phyloP scores from a whole-genome alignment of 257 asterid genomes.

The Echites panduratus region DNA sequence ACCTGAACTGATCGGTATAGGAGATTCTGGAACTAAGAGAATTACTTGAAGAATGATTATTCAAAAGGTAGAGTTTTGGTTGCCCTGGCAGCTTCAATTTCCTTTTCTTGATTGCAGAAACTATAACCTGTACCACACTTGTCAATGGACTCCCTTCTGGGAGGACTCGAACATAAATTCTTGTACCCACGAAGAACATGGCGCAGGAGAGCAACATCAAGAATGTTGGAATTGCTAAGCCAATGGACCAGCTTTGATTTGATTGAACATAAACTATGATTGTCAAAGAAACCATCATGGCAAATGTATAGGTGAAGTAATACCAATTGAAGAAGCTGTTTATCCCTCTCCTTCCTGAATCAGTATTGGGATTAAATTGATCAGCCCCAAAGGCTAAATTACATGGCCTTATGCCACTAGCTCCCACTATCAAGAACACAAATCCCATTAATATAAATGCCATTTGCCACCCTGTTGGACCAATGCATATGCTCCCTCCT shows the following conservation, averaged over 20 bases:
- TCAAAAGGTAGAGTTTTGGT: constrained; percentile 14
- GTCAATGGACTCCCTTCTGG: constrained; percentile 32
- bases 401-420: constrained; percentile 38
- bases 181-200: constrained; percentile 23
- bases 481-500: constrained; percentile 10
- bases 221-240: constrained; percentile 30
- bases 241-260: constrained; percentile 29
- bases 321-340: constrained; percentile 38
- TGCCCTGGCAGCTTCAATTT: constrained; percentile 19
- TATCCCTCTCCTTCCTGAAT: constrained; percentile 30
- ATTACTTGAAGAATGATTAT: constrained; percentile 2
- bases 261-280: constrained; percentile 35
- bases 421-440: constrained; percentile 22
- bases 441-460: constrained; percentile 21
- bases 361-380: constrained; percentile 33
- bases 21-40: constrained; percentile 18
- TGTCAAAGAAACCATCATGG: constrained; percentile 29
- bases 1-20: constrained; percentile 27
- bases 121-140: constrained; percentile 23
- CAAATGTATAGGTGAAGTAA: constrained; percentile 30
- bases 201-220: constrained; percentile 29
- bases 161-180: constrained; percentile 22
- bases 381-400: constrained; percentile 38
- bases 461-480: constrained; percentile 25
- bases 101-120: constrained; percentile 25